Evolutionary conservation across 1,139 yeast genomes (phyloP), one percentile per base, ranked within the genome.

Genomic region (Debaryomyces robertsiae): DNA sequence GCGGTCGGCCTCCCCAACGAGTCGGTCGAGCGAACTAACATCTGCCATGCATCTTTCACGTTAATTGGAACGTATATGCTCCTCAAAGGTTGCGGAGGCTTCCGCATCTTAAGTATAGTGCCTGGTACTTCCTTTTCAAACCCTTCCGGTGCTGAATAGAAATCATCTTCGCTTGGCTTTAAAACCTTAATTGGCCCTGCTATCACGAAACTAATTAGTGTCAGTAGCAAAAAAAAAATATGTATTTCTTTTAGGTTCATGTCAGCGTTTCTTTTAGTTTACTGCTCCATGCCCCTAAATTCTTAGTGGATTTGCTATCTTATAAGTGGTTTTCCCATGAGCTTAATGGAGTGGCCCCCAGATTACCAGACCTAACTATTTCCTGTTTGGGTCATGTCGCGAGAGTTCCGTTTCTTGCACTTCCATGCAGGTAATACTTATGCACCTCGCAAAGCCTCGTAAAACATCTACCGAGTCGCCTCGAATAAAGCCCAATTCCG

Each of bases 11-110:
- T 52, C 1, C 68, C 71, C 28, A 51, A 49, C 2, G 63, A 45
- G 44, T 68, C 71, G 24, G 60, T 53, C n/a, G 72, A 59, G 40
- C 72, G 53, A 2, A 65, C 60, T 42, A 66, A 46, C 22, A 64
- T 45, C 46, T 68, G 73, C 62, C 66, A 65, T 4, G 62, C 46
- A 32, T 51, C 50, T 24, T 57, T 49, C 10, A 57, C 48, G 16
- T 54, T 46, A 3, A 57, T 49, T 6, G 52, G 46, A 18, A 51
- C 33, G 23, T 42, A 44, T n/a, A 56, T 28, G 47, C 53, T 48
- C 33, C 47, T 48, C 9, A 59, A 34, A 22, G 42, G 44, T 9
- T 41, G 42, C 2, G 65, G 66, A n/a, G 63, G 46, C 18, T 44
- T 45, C 46, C 68, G 53, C 23, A 37, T 38, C 34, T 48, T 57